A percentile compares a stretch with the other conserved stretches of the same genome.
Conservation (phyloP, 345 rosid genomes). For the Cochlearia excelsa region DNA sequence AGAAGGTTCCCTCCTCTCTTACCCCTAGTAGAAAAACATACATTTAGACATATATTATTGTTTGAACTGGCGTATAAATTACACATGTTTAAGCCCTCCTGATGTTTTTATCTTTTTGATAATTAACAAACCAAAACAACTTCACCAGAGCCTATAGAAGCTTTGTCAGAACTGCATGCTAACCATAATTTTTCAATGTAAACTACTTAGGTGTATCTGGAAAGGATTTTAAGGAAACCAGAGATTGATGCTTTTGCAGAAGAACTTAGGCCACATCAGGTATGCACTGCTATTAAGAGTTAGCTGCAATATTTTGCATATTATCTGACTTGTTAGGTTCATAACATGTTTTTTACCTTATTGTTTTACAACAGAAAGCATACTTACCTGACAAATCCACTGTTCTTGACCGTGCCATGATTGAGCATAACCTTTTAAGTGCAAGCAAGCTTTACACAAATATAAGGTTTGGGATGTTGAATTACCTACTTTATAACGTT, state of each 20-base stretch:
- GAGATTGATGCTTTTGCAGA: conserved; percentile 93
- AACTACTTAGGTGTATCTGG: conserved; percentile 75
- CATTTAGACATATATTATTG: conserved; percentile 1
- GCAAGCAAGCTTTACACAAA: conserved; percentile 97
- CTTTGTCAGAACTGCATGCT: conserved; percentile 19
- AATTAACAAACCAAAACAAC: not conserved
- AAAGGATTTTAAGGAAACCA: conserved; percentile 92
- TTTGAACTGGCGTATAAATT: conserved; percentile 3
- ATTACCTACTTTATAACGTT: not conserved
- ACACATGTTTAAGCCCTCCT: not conserved
- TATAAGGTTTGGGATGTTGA: conserved; percentile 55
- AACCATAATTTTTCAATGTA: conserved; percentile 1
- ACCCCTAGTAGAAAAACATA: conserved; percentile 8
- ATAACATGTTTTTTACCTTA: conserved; percentile 7
- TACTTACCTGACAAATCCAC: conserved; percentile 87
- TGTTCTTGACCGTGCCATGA: conserved; percentile 94
- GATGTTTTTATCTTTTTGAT: not conserved
- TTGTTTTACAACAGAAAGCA: conserved; percentile 69
- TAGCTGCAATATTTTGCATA: conserved; percentile 9
- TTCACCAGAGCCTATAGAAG: conserved; percentile 15
- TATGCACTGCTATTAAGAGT: conserved; percentile 27
- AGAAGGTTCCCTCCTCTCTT: conserved; percentile 55
- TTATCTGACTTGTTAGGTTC: conserved; percentile 1
- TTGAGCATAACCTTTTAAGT: conserved; percentile 95
- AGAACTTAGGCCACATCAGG: conserved; percentile 95